Conservation (phyloP, 2,329 filamentous ascomycete genomes). For the Dothideomycetes sp. region DNA sequence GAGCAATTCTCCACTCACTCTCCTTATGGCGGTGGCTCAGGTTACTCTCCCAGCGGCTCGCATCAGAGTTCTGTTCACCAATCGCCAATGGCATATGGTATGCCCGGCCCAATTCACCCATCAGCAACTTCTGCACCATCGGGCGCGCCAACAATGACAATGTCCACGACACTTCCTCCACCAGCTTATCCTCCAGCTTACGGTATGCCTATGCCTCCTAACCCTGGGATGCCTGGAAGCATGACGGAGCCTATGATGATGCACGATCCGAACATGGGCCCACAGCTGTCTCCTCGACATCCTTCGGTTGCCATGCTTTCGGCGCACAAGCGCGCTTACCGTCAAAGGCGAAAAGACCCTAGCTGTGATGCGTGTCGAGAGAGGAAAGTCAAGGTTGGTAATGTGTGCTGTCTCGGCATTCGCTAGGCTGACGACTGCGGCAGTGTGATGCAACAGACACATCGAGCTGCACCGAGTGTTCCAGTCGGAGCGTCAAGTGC, state of each 20-base stretch:
- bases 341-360: slow-evolving; percentile 88
- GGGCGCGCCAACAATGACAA: slow-evolving; percentile 1
- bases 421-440: slow-evolving; percentile 8
- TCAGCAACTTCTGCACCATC: slow-evolving; percentile 1
- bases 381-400: slow-evolving; percentile 51
- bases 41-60: slow-evolving; percentile 4
- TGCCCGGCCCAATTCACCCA: slow-evolving; percentile 5
- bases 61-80: slow-evolving; percentile 6
- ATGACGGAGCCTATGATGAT: slow-evolving; percentile 7
- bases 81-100: slow-evolving; percentile 3
- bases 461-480: slow-evolving; percentile 92
- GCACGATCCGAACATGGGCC: slow-evolving; percentile 5
- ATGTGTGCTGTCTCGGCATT: not conserved
- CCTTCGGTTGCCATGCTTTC: slow-evolving; percentile 44
- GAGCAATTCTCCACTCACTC: slow-evolving; percentile 5
- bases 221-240: not conserved
- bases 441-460: slow-evolving; percentile 93
- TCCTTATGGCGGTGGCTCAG: slow-evolving; percentile 4
- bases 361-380: slow-evolving; percentile 96
- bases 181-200: slow-evolving; percentile 6
- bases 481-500: slow-evolving; percentile 90
- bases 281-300: slow-evolving; percentile 27
- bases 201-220: slow-evolving; percentile 1
- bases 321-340: slow-evolving; percentile 84
- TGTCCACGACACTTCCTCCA: slow-evolving; percentile 3